Evolutionary conservation across 2,329 filamentous ascomycete genomes (phyloP).

Genomic region (Neofusicoccum sp.): DNA sequence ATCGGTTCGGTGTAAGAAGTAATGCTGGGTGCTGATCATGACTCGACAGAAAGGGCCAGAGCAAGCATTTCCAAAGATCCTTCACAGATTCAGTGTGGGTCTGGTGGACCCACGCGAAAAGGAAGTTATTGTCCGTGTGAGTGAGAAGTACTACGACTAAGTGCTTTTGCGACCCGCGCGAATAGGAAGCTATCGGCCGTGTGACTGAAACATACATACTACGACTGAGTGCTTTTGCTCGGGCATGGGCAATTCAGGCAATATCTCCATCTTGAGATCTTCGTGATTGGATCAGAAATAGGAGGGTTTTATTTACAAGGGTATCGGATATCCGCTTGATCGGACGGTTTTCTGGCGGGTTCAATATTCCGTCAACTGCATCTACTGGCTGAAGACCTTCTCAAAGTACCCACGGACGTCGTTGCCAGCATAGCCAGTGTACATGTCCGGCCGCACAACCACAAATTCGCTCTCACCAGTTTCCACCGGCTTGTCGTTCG

Average conservation of each 20-base stretch:
- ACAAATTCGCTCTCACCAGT: background rate
- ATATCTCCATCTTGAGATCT: too few species aligned
- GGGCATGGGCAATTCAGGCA: too few species aligned
- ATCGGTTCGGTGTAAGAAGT: too few species aligned
- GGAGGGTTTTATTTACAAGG: background rate
- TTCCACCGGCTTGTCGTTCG: conserved; percentile 5
- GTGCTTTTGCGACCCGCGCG: too few species aligned
- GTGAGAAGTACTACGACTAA: conserved; percentile 3
- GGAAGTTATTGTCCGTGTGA: background rate
- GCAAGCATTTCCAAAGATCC: background rate
- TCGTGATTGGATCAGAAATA: too few species aligned
- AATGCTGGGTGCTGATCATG: background rate
- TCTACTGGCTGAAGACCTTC: background rate
- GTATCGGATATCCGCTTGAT: background rate
- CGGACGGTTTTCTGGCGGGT: background rate
- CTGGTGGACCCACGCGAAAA: background rate
- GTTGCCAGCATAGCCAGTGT: conserved; percentile 14
- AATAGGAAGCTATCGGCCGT: too few species aligned
- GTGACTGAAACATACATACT: too few species aligned
- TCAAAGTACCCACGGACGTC: conserved; percentile 11
- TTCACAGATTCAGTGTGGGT: background rate
- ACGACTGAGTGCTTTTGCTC: too few species aligned
- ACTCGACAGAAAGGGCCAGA: background rate
- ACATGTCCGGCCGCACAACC: conserved; percentile 11
- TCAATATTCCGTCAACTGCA: too few species aligned